Evolutionary conservation across 1,284 basidiomycete species (phyloP), one percentile per base, ranked within the genome.

Genomic region (Cryptococcus hybrid): DNA sequence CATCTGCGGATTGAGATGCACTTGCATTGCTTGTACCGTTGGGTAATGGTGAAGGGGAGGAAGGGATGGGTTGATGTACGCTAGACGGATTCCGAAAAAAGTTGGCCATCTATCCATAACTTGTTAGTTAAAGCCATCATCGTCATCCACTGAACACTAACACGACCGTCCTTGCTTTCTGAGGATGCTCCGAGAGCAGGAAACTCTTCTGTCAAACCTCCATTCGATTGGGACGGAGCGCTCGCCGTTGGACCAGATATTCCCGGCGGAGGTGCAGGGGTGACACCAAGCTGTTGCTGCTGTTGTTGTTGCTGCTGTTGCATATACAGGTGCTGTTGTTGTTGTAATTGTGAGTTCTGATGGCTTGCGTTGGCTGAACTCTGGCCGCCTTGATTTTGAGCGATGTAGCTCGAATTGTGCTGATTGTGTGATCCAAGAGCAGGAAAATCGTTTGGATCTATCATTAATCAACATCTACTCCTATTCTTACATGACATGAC

Each of bases 361-460:
- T 71, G 78, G 60, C 60, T 60, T 51, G 67, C 58, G 7, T 57
- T 56, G 24, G 58, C 46, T 53, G 63, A 57, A n/a, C 53, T 55
- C 54, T 58, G 66, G 55, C 50, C 54, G n/a, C 67, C 54, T 62
- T 76, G 73, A 7, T 65, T 61, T 58, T 74, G 71, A 6, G 69
- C 58, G 24, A 71, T 69, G 54, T 74, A 78, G 15, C 72, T 65
- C 9, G 70, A 68, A 44, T 51, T 47, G 51, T 61, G 65, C 38
- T 60, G 56, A 9, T 60, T 60, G 59, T 69, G 70, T 42, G 73
- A 68, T 49, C 73, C 71, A 5, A 77, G 65, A 13, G 76, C 75
- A 40, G 74, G 75, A 46, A 77, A 77, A 54, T 78, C 74, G 54
- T 66, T 73, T 36, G 69, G 65, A 52, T 78, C 75, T 71, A 60